Percentiles rank a stretch among this genome's conserved stretches.
These are phyloP conservation scores for Fusarium brevicatenulatum DNA, from an alignment of 2,329 filamentous ascomycete genomes.

Conservation along the genomic window DNA sequence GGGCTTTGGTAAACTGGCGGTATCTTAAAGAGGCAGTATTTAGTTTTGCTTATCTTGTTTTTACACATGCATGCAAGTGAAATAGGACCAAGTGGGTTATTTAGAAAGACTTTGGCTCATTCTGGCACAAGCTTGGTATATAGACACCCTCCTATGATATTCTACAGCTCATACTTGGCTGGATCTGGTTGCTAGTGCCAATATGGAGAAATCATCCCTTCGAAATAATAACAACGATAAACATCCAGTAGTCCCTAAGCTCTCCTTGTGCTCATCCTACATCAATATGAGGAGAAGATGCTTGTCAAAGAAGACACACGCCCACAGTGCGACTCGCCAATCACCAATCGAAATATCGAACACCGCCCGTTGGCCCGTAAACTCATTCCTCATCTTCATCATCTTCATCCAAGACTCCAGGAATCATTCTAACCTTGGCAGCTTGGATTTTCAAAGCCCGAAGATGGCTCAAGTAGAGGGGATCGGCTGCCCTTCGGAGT, in stretches of 20 bases:
- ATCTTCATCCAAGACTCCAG: neutral
- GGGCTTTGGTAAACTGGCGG: neutral
- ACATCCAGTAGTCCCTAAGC: neutral
- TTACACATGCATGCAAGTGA: neutral
- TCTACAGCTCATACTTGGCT: neutral
- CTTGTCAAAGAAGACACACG: neutral
- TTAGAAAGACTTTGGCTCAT: neutral
- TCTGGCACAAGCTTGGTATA: neutral
- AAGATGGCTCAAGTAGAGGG: constrained; percentile 12
- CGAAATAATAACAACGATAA: neutral
- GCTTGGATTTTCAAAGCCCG: constrained; percentile 5
- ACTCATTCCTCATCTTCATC: neutral
- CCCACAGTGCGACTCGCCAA: neutral
- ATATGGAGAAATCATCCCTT: neutral
- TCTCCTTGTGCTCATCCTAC: neutral
- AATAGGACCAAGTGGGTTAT: neutral
- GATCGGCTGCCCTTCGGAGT: neutral
- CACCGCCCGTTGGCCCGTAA: neutral
- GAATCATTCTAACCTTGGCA: constrained; percentile 6
- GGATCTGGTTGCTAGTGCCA: neutral
- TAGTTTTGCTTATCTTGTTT: no score
- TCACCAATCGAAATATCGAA: neutral
- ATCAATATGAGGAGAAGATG: neutral
- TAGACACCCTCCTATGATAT: neutral
- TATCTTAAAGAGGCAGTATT: neutral